Percentiles rank a stretch among this genome's conserved stretches.
These are phyloP conservation scores for Phellopilus nigrolimitatus DNA, from an alignment of 1,284 basidiomycete species.

Conservation along the genomic window DNA sequence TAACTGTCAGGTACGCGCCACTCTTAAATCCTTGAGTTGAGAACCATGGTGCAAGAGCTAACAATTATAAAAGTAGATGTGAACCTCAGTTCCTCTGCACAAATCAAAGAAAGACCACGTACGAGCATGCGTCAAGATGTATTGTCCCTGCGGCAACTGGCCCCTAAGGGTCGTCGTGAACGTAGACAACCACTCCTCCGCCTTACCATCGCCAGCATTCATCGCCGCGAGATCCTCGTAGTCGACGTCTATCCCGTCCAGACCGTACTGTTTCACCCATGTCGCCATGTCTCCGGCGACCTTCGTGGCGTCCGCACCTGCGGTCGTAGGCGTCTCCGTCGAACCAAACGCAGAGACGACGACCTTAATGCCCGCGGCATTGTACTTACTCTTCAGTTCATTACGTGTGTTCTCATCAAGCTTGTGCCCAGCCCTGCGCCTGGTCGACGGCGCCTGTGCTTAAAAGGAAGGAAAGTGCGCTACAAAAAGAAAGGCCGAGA, in stretches of 20 bases:
- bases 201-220: slow-evolving; percentile 24
- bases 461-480: slow-evolving; percentile 23
- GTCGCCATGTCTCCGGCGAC: slow-evolving; percentile 20
- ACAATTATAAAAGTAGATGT: not conserved
- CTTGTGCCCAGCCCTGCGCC: slow-evolving; percentile 21
- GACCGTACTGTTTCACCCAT: slow-evolving; percentile 23
- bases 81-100: not conserved
- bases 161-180: slow-evolving; percentile 26
- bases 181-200: slow-evolving; percentile 25
- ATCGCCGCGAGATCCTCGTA: slow-evolving; percentile 25
- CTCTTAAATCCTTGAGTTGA: slow-evolving; percentile 12
- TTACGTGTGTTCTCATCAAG: slow-evolving; percentile 18
- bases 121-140: slow-evolving; percentile 27
- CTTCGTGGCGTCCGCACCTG: slow-evolving; percentile 18
- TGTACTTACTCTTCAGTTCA: slow-evolving; percentile 22
- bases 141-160: slow-evolving; percentile 23
- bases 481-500: not conserved
- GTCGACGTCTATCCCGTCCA: slow-evolving; percentile 20
- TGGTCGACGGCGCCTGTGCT: slow-evolving; percentile 22
- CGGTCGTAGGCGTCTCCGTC: slow-evolving; percentile 22
- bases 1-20: slow-evolving; percentile 22
- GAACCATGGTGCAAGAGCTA: slow-evolving; percentile 17
- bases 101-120: slow-evolving; percentile 17
- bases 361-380: slow-evolving; percentile 24
- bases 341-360: slow-evolving; percentile 25